Percentiles rank a stretch among this genome's conserved stretches.
These are phyloP conservation scores for Salix koriyanagi DNA, from an alignment of 345 rosid genomes.

Conservation along the genomic window DNA sequence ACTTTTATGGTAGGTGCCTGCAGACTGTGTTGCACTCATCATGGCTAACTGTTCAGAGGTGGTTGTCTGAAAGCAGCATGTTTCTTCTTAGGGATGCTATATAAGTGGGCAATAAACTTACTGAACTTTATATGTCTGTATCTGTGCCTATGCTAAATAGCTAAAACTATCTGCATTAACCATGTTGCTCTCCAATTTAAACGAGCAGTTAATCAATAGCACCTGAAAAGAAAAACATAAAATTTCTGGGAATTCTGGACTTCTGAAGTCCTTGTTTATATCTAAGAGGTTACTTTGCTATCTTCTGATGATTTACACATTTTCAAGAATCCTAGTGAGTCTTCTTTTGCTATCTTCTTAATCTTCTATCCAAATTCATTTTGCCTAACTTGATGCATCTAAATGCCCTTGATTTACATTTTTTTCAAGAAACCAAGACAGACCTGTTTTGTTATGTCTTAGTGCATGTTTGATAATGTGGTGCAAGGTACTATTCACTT, in stretches of 20 bases:
- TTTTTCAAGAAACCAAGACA: too few species aligned
- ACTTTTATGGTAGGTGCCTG: slow-evolving; percentile 74
- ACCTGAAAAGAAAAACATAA: background rate
- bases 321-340: background rate
- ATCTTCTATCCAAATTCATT: background rate
- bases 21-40: background rate
- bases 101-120: background rate
- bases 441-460: too few species aligned
- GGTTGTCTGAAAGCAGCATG: background rate
- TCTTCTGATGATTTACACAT: background rate
- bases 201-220: background rate
- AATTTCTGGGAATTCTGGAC: background rate
- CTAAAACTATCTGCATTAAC: background rate
- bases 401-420: background rate
- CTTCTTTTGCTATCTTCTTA: background rate
- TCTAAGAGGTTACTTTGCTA: background rate
- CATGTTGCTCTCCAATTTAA: background rate
- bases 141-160: background rate
- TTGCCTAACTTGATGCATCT: background rate
- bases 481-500: too few species aligned
- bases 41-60: background rate
- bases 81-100: background rate
- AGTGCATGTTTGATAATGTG: too few species aligned
- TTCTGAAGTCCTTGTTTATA: background rate
- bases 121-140: background rate